Conservation (phyloP, 257 asterid species). For the Nicotiana tomentosiformis region DNA sequence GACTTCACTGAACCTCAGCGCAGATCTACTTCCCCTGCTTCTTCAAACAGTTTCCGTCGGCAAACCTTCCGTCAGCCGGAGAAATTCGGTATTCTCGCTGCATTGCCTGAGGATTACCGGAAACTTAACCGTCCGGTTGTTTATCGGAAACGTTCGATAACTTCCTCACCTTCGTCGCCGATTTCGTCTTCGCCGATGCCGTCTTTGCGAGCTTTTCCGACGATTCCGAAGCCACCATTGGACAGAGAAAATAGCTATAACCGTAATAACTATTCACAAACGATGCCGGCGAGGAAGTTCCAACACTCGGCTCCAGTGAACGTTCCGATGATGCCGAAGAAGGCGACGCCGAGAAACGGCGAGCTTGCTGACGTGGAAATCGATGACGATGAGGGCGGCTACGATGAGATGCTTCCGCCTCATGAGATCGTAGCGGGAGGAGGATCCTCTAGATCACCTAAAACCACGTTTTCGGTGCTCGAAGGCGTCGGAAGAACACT, state of each 20-base stretch:
- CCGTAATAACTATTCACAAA: slow-evolving; percentile 38
- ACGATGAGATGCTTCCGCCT: slow-evolving; percentile 83
- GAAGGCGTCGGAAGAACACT: slow-evolving; percentile 87
- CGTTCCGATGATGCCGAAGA: slow-evolving; percentile 56
- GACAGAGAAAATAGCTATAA: slow-evolving; percentile 19
- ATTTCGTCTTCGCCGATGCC: slow-evolving; percentile 19
- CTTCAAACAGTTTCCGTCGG: slow-evolving; percentile 18
- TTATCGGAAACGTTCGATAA: slow-evolving; percentile 36
- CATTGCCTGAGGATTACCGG: slow-evolving; percentile 39
- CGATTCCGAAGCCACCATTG: slow-evolving; percentile 52
- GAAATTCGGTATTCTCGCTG: slow-evolving; percentile 72
- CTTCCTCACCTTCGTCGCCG: slow-evolving; percentile 26
- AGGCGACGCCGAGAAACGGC: slow-evolving; percentile 28
- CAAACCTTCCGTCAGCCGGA: slow-evolving; percentile 32
- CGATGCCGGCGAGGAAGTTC: slow-evolving; percentile 47
- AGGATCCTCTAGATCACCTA: slow-evolving; percentile 41
- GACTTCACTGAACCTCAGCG: slow-evolving; percentile 22
- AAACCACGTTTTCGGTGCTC: slow-evolving; percentile 56
- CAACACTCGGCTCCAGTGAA: slow-evolving; percentile 75
- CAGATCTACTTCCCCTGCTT: slow-evolving; percentile 23
- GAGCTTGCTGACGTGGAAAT: slow-evolving; percentile 25
- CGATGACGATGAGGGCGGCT: slow-evolving; percentile 37
- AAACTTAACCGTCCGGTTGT: slow-evolving; percentile 30
- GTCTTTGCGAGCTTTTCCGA: slow-evolving; percentile 38
- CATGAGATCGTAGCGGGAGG: slow-evolving; percentile 70